phyloP scores from a whole-genome alignment of 306 rosid genomes.

The Abrus pulchellus region DNA sequence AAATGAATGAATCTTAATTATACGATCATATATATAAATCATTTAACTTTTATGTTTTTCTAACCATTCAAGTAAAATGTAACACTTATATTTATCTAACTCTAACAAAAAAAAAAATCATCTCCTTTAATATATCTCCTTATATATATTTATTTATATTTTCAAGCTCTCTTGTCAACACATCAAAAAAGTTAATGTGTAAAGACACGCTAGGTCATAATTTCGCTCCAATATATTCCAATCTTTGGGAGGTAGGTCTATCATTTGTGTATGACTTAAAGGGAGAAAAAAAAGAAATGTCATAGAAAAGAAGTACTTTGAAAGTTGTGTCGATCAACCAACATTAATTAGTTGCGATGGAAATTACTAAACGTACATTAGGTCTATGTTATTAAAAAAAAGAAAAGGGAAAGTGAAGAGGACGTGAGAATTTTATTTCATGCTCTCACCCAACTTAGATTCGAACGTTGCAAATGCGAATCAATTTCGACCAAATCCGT shows the following conservation, averaged over 20 bases:
- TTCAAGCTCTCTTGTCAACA: background rate
- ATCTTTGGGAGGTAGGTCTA: background rate
- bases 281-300: constrained; percentile 21
- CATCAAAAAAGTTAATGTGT: background rate
- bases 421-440: background rate
- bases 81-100: too few relatives aligned
- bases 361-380: constrained; percentile 1
- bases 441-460: constrained; percentile 25
- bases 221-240: background rate
- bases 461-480: constrained; percentile 49
- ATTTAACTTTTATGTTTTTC: too few relatives aligned
- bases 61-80: too few relatives aligned
- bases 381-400: background rate
- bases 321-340: constrained; percentile 35
- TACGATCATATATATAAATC: too few relatives aligned
- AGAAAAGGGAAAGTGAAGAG: background rate
- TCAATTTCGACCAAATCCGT: background rate
- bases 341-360: constrained; percentile 44
- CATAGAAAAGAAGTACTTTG: constrained; percentile 42
- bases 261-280: background rate
- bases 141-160: too few relatives aligned
- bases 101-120: too few relatives aligned
- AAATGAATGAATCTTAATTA: too few relatives aligned
- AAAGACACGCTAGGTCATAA: background rate
- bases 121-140: too few relatives aligned